Evolutionary conservation across 2,329 filamentous ascomycete genomes (phyloP).

Genomic region (Juglanconis sp.): DNA sequence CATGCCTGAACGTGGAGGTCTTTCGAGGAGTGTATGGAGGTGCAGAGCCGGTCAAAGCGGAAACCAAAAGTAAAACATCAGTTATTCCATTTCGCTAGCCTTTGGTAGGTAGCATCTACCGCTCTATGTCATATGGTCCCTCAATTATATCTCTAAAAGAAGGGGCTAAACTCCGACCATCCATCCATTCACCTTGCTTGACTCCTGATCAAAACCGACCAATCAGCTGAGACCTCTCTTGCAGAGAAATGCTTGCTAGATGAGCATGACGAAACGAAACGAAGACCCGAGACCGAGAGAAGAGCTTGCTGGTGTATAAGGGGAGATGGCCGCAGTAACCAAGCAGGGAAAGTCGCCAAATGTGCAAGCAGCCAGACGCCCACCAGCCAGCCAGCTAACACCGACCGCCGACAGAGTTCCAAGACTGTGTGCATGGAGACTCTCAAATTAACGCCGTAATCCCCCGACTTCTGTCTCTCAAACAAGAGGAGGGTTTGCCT

Average conservation of each 20-base stretch:
- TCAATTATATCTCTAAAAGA: neutral
- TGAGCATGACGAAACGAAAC: neutral
- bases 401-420: neutral
- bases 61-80: too few relatives aligned
- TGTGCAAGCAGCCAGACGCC: neutral
- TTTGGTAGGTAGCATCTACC: neutral
- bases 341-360: too few relatives aligned
- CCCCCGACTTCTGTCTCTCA: too few relatives aligned
- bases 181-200: neutral
- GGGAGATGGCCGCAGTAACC: neutral
- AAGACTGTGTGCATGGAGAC: neutral
- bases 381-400: neutral
- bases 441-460: neutral
- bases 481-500: too few relatives aligned
- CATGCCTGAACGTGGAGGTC: too few relatives aligned
- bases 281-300: neutral
- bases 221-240: neutral
- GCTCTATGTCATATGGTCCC: neutral
- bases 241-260: neutral
- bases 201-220: neutral
- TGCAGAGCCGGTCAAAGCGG: too few relatives aligned
- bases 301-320: neutral
- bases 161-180: neutral
- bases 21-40: too few relatives aligned
- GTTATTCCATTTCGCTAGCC: neutral